phyloP scores from a whole-genome alignment of 257 asterid species.

The Lycium barbarum region DNA sequence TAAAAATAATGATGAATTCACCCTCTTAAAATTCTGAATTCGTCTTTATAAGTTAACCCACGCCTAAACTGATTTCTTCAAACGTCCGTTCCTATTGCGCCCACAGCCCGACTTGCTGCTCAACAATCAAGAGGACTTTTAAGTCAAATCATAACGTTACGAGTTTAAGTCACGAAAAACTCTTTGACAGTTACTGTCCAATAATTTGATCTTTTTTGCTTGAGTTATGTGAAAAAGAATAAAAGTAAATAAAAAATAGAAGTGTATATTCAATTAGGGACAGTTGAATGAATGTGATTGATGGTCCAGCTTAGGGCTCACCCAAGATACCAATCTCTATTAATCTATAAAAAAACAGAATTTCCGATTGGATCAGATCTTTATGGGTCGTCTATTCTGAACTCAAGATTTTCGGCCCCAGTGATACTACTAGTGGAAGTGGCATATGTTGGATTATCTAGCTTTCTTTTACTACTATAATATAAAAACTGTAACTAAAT shows the following conservation, averaged over 20 bases:
- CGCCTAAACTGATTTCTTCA: too few species aligned
- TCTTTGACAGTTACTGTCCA: background rate
- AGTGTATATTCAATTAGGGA: background rate
- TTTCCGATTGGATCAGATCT: slow-evolving; percentile 24
- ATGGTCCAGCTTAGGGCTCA: too few species aligned
- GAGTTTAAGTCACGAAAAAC: background rate
- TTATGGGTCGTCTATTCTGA: slow-evolving; percentile 4
- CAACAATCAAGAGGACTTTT: too few species aligned
- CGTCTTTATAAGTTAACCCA: too few species aligned
- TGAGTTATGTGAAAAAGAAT: background rate
- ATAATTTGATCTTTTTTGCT: background rate
- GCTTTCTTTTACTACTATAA: background rate
- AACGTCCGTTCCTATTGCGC: too few species aligned
- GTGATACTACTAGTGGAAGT: background rate
- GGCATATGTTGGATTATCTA: background rate
- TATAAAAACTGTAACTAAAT: background rate
- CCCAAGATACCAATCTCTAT: too few species aligned
- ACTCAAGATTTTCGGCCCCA: slow-evolving; percentile 12
- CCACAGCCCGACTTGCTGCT: background rate
- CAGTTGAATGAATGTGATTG: too few species aligned
- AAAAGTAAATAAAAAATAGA: background rate
- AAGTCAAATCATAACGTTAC: background rate
- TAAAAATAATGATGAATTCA: too few species aligned
- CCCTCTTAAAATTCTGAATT: too few species aligned
- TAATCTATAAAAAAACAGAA: background rate